Base-by-base conservation (phyloP, 169 alveolate species). In the Cryptosporidium felis region DNA sequence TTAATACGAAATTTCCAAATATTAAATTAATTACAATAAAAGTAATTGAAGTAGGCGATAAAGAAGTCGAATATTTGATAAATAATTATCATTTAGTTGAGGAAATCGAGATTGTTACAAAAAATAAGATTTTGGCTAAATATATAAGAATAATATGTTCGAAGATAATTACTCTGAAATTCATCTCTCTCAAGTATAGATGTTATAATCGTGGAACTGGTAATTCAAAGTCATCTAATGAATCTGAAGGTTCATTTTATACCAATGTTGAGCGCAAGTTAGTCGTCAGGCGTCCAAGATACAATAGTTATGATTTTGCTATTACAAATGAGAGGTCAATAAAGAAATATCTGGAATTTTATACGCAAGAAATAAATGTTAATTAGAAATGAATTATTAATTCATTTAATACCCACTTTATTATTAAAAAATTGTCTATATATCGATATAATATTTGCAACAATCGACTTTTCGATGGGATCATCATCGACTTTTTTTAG, bases 401-500 rank as follows among this genome's bases (percentile, higher is more conserved):
- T n/a, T n/a, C n/a, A n/a, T n/a, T n/a, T n/a, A n/a, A n/a, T n/a
- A n/a, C n/a, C n/a, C n/a, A n/a, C 44, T 46, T 26, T 65, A 26
- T 56, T 28, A n/a, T 3, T 3, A 56, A 23, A 8, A 42, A 36
- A 18, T 28, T 36, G 6, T 38, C 40, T 12, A 16, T 34, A 63
- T 63, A 63, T 12, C 0, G 60, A 42, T 18, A 53, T 38, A 10
- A 74, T 74, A 51, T 49, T 53, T 3, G 32, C 16, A 74, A 74
- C 67, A 9, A 74, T 12, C 9, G 23, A 28, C 34, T 56, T 36
- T 53, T 74, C 85, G 38, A 74, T 74, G 12, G 74, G 74, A n/a
- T 56, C 67, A 10, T 5, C 49, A 32, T 26, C 23, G 30, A 12
- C 12, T 32, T 49, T 56, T 42, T 74, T 36, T 10, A 61, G 34